Base-by-base conservation (phyloP, 1,284 basidiomycete species). In the Sporisorium reilianum region DNA sequence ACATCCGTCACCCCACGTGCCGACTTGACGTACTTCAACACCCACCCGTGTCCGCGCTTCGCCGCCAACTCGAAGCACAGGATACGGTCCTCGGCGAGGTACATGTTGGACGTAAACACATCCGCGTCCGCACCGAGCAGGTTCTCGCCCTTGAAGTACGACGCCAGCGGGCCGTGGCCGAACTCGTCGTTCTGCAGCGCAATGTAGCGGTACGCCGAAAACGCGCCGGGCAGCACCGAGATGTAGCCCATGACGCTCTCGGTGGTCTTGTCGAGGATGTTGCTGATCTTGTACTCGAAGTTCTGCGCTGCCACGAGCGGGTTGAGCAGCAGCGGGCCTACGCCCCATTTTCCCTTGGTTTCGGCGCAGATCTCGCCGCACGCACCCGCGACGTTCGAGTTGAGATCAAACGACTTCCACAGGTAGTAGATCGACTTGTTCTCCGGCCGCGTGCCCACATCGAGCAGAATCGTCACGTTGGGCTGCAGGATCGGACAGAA, bases 111-210 rank as follows among this genome's bases (percentile, higher is more conserved):
- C 0, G 93, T 97, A 85, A 97, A 98, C 42, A 97, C 94, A 81
- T 97, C 93, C 0, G 95, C 94, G 79, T 97, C 93, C 23, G 91
- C 89, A 9, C 94, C 94, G 75, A 94, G 91, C 50, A 97, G 86
- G 34, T 93, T 90, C 85, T 99, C 97, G 28, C 97, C 96, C 84
- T 97, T 95, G 88, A 99, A 99, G 86, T 99, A 99, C 0, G 92
- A 94, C 0, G 93, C 92, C 0, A 99, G 87, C 0, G 97, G 97
- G 0, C 96, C 97, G 22, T 89, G 87, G 0, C 95, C 95, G 40
- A 89, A 87, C 62, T 91, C 89, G 84, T 96, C 90, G 80, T 99
- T 98, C 85, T 94, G 91, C 51, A 97, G 85, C 0, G 94, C 94
- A 71, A 94, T 93, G 82, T 93, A 95, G 52, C 92, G 87, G 58